phyloP scores from a whole-genome alignment of 176 grass and related monocot genomes.

The Alopecurus myosuroides region DNA sequence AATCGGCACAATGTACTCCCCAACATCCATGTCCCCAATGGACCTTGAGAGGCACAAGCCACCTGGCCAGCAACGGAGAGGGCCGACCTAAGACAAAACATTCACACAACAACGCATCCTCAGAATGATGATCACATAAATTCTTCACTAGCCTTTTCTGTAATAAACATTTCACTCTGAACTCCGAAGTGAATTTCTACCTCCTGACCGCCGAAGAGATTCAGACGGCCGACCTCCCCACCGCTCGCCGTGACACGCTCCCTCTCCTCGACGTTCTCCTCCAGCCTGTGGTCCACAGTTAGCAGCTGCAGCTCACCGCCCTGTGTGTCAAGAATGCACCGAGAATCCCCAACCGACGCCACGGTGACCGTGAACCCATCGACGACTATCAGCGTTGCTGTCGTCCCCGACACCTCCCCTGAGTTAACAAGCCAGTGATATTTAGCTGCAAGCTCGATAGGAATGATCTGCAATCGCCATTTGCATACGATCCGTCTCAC shows the following conservation, averaged over 20 bases:
- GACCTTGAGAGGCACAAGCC: conserved; percentile 97
- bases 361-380: conserved; percentile 83
- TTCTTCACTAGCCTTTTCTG: not conserved
- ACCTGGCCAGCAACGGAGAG: conserved; percentile 96
- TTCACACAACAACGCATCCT: not conserved
- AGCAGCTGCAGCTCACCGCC: conserved; percentile 64
- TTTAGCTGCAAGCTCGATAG: not conserved
- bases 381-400: conserved; percentile 75
- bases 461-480: not conserved
- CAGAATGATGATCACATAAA: not conserved
- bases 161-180: not conserved
- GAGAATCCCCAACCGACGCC: conserved; percentile 84
- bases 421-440: not conserved
- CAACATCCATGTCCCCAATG: conserved; percentile 94
- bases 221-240: conserved; percentile 83
- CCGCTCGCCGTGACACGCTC: conserved; percentile 87
- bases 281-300: conserved; percentile 84
- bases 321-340: conserved; percentile 84
- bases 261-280: conserved; percentile 85
- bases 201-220: conserved; percentile 84
- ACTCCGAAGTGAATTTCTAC: conserved; percentile 18
- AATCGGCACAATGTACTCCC: conserved; percentile 94
- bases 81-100: conserved; percentile 58
- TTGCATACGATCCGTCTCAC: conserved; percentile 14
- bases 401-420: conserved; percentile 92